Evolutionary conservation across 1,284 basidiomycete species (phyloP), one percentile per base, ranked within the genome.

Genomic region (Cutaneotrichosporon dermatis): DNA sequence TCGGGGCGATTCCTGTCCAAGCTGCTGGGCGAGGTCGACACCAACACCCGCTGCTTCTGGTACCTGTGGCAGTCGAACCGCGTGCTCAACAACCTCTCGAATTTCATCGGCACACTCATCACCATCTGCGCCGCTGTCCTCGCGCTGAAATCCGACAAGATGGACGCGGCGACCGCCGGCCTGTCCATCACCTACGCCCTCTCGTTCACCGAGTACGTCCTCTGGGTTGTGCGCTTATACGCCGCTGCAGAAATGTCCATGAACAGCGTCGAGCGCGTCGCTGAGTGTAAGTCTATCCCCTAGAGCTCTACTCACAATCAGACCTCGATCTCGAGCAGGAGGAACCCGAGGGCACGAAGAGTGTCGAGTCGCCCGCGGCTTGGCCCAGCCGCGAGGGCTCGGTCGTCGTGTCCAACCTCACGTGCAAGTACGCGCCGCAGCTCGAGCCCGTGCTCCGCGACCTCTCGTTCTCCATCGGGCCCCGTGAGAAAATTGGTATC

Each of bases 401-500:
- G 1, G 76, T 83, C 34, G 68, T 76, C 25, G 80, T 83, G 12
- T 74, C 78, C 8, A 68, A 78, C 33, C 51, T 83, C 2, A 79
- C 76, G 0, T 77, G 79, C 55, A 71, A 76, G 15, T 83, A 83
- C 66, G 79, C 80, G 0, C 78, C 79, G 6, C 64, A 76, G 59
- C 76, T 82, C 6, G 79, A 80, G 2, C 78, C 80, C 1, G 82
- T 83, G 1, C 73, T 84, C 10, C 75, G 79, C 52, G 72, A 74
- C 34, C 77, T 84, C 8, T 74, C 74, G 6, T 83, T 84, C 65
- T 73, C 67, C 5, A 79, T 83, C 42, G 72, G 71, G 3, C 77
- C 80, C 0, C 74, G 77, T 25, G 78, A 81, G 62, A 82, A 82
- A 65, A 77, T 83, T 36, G 82, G 82, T 11, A 79, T 83, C 37